Conservation (phyloP, 768 basidiomycete species). For the Austroboletus eburneus region DNA sequence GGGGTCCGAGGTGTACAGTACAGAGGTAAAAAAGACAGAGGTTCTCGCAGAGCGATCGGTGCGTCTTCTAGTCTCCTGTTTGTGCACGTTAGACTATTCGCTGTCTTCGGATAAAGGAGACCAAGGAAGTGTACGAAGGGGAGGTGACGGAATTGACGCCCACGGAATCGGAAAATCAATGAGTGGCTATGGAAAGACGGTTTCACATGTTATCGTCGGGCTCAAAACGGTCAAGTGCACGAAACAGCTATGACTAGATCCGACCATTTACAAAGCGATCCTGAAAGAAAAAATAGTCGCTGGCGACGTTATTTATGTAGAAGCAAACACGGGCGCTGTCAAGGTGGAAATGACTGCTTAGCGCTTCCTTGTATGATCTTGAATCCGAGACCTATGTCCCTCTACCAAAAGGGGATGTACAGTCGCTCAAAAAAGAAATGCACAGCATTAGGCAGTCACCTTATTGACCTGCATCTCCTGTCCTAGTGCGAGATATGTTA, state of each 20-base stretch:
- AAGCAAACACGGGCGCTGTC: slow-evolving; percentile 90
- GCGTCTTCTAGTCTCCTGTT: slow-evolving; percentile 21
- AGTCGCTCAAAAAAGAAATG: no score
- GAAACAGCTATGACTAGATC: slow-evolving; percentile 91
- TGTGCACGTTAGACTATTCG: background rate
- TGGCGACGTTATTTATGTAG: slow-evolving; percentile 96
- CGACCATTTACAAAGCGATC: slow-evolving; percentile 94
- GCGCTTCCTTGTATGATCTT: no score
- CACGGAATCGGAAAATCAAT: slow-evolving; percentile 93
- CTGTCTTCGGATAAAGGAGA: slow-evolving; percentile 93
- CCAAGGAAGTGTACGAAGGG: slow-evolving; percentile 97
- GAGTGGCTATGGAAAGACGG: slow-evolving; percentile 96
- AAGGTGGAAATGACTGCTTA: slow-evolving; percentile 55
- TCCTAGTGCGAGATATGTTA: no score
- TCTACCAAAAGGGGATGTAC: no score
- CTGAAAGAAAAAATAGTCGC: slow-evolving; percentile 96
- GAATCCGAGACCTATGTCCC: no score
- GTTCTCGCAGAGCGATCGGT: slow-evolving; percentile 97
- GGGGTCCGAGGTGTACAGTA: slow-evolving; percentile 93
- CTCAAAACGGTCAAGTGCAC: slow-evolving; percentile 92
- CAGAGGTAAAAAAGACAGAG: slow-evolving; percentile 99
- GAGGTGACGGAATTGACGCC: slow-evolving; percentile 98
- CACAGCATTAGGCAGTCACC: no score
- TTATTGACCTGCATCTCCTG: no score
- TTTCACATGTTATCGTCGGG: slow-evolving; percentile 95